Base-by-base conservation (phyloP, 2,329 filamentous ascomycete genomes). In the Apiospora pterosperma region DNA sequence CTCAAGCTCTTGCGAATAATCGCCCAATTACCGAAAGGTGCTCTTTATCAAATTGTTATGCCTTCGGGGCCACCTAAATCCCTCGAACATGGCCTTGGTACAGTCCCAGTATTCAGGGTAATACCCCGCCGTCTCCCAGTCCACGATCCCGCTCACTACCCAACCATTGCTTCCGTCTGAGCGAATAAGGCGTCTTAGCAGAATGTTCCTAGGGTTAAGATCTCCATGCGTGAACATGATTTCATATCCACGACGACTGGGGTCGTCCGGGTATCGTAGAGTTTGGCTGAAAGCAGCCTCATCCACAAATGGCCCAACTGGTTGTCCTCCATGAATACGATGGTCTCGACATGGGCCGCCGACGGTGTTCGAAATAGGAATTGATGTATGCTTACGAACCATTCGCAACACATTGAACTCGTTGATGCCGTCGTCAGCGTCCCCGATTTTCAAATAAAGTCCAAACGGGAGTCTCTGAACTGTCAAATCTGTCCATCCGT, bases 71-170 rank as follows among this genome's bases (percentile, higher is more conserved):
- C 63, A 70, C 60, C 65, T 61, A 39, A 69, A 70, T 5, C 65
- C 63, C 31, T 69, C 67, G 21, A 65, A 68, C 55, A 69, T 21
- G 2, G 69, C 61, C 34, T 74, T 74, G 1, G 71, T 74, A 42
- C 69, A 74, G 8, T 75, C 72, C 72, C 73, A 76, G 59, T 75
- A 75, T 38, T 74, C 72, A 7, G 71, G 71, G 59, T 72, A 74
- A 36, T 68, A 73, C 10, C 73, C 72, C 0, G 72, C 62, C 14
- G 41, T 70, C 64, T 75, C 73, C 72, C 71, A 76, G 42, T 76
- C 72, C 3, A 76, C 66, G 31, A 76, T 73, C 0, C 72, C 73
- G 5, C 66, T 70, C 21, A 76, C 2, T 7, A 2, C n/a, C 44
- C 44, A 52, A 5, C 44, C 2, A 14, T 16, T 31, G 25, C 25